phyloP scores from a whole-genome alignment of 495 filamentous ascomycete genomes.

The Xylaria grammica region DNA sequence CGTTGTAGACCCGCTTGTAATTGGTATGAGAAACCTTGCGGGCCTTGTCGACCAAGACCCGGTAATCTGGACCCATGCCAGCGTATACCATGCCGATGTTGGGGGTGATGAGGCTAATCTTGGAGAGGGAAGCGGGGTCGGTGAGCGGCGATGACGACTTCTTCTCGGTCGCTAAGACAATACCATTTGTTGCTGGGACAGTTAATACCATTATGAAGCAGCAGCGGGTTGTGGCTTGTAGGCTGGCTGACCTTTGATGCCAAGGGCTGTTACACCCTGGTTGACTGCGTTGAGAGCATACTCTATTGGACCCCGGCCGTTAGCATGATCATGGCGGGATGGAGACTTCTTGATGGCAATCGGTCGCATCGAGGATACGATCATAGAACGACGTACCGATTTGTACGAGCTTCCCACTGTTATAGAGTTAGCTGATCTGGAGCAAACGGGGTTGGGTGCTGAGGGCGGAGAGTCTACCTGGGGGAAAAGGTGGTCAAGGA shows the following conservation, averaged over 20 bases:
- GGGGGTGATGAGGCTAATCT: constrained; percentile 96
- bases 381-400: constrained; percentile 61
- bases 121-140: constrained; percentile 91
- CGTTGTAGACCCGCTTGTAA: constrained; percentile 99
- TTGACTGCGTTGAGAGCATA: constrained; percentile 99
- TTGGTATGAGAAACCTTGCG: constrained; percentile 98
- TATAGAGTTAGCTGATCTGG: constrained; percentile 51
- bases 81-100: constrained; percentile 99
- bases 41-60: constrained; percentile 94
- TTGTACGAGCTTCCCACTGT: constrained; percentile 90
- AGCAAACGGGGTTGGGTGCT: constrained; percentile 20
- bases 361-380: constrained; percentile 14
- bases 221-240: constrained; percentile 3
- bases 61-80: constrained; percentile 98
- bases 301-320: constrained; percentile 60
- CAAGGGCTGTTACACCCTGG: constrained; percentile 96
- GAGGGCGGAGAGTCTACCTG: constrained; percentile 68
- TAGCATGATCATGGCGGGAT: constrained; percentile 8
- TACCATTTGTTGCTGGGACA: constrained; percentile 88
- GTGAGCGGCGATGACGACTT: constrained; percentile 97
- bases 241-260: constrained; percentile 83
- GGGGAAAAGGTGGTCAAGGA: constrained; percentile 99
- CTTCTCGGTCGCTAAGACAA: constrained; percentile 99
- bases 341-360: background rate
- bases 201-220: constrained; percentile 3